Evolutionary conservation across 83 land plant species (phyloP), one percentile per base, ranked within the genome.

Genomic region (Larix sibirica): DNA sequence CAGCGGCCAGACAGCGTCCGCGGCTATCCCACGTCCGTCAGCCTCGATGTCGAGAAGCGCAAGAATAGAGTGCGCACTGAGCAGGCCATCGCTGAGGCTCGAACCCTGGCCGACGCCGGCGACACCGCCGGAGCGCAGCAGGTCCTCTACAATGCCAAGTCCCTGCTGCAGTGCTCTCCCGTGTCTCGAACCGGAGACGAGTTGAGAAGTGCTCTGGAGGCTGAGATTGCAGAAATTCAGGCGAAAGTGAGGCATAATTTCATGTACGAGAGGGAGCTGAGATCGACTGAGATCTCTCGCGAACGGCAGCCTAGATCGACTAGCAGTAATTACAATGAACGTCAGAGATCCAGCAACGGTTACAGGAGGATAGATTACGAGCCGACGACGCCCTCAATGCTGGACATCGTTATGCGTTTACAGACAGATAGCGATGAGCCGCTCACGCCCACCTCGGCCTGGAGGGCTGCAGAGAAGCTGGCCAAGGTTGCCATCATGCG

Each of bases 1-100:
- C 89, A 89, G 1, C 90, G 86, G 14, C 87, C 90, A 0, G 36
- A 62, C 17, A 38, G 50, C 73, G 83, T 62, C 26, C 36, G 62
- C 1, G 84, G 62, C 0, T 44, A 47, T 13, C 82, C 70, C 60
- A 2, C 78, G 79, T 84, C 85, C 3, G 44, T 81, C 18, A 64
- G 64, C 20, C 85, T 92, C 7, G 87, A 83, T 79, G 85, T 90
- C 54, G 93, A 91, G 67, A 83, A 90, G 84, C 84, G 91, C 47
- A 83, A 91, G 21, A 86, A 81, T 71, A 40, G 81, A 47, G 91
- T 95, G 79, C 85, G 88, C 16, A 80, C 91, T 18, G 87, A 92
- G 1, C 88, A 92, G 18, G 95, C 96, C n/a, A 80, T 91, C 44
- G 90, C 95, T 18, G 92, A 94, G 87, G 86, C 93, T 3, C 73